Evolutionary conservation across 345 rosid species (phyloP), one percentile per base, ranked within the genome.

Genomic region (Rhodomyrtus tomentosa): DNA sequence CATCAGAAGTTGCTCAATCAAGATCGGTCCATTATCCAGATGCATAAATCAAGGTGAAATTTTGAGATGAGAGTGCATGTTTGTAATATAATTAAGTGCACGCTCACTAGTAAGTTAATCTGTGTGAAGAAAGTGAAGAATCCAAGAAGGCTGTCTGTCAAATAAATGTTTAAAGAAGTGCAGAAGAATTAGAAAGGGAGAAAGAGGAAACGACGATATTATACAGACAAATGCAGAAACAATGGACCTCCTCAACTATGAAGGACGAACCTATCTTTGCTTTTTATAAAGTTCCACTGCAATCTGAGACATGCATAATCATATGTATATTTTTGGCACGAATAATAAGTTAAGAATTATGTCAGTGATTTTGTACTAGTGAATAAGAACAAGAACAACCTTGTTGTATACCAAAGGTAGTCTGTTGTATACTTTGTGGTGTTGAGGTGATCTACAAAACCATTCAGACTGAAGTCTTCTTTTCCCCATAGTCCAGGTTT

Each of bases 361-460:
- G 45, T 13, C 55, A 50, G 53, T 18, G 79, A 36, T 18, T 68
- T 68, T 68, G 24, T 18, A 68, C 79, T 36, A 68, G 79, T 53
- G 55, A n/a, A 51, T 0, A 16, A 45, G 83, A 85, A 83, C 52
- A 85, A 62, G 50, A 90, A 93, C 83, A 86, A 97, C 99, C 98
- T 97, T 89, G 94, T 93, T 55, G 96, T 95, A 87, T 94, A 93
- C 99, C 99, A 97, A 82, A 97, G 98, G 89, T 97, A 97, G 90
- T 95, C 99, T 25, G 98, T 93, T 45, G 94, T 88, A 87, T 95
- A 96, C 87, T 89, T 90, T 56, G 99, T 95, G 88, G 95, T 89
- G 89, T 95, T 97, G 55, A 95, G 90, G 84, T 94, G 98, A 89
- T 97, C 99, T 51, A 92, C 94, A 85, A 96, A 89, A 79, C 85